These are phyloP conservation scores for Plectosphaerella cucumerina DNA, from an alignment of 2,329 filamentous ascomycete genomes.

Conservation along the genomic window DNA sequence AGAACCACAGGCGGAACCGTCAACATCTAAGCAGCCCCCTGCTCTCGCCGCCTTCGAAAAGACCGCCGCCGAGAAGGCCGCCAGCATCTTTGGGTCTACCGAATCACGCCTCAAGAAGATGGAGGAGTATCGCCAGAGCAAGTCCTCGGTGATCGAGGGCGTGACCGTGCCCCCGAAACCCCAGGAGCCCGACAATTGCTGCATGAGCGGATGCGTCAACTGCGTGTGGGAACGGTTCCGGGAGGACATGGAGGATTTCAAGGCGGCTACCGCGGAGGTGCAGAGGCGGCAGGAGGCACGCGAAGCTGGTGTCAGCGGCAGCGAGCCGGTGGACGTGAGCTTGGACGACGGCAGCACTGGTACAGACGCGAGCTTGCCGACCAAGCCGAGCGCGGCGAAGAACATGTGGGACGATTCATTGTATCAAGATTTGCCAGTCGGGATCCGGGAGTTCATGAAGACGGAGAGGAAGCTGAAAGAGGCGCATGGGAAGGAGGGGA, in stretches of 20 bases:
- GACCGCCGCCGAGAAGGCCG: slow-evolving; percentile 49
- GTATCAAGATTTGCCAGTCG: slow-evolving; percentile 80
- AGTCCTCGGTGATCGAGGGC: slow-evolving; percentile 67
- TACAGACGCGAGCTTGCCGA: slow-evolving; percentile 64
- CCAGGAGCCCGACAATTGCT: slow-evolving; percentile 93
- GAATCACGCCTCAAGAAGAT: slow-evolving; percentile 61
- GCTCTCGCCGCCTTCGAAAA: slow-evolving; percentile 14
- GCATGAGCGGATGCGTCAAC: slow-evolving; percentile 97
- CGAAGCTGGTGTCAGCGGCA: slow-evolving; percentile 23
- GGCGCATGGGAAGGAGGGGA: slow-evolving; percentile 60
- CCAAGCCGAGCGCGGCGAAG: slow-evolving; percentile 31
- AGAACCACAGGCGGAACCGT: slow-evolving; percentile 1
- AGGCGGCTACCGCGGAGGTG: slow-evolving; percentile 59
- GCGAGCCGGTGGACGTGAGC: slow-evolving; percentile 39
- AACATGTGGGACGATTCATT: slow-evolving; percentile 62
- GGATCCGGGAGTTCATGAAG: slow-evolving; percentile 96
- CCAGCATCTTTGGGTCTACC: slow-evolving; percentile 78
- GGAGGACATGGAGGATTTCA: slow-evolving; percentile 92
- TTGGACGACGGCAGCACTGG: slow-evolving; percentile 81
- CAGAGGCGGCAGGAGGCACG: slow-evolving; percentile 43
- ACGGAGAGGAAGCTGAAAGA: slow-evolving; percentile 87
- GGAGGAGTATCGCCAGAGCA: slow-evolving; percentile 48
- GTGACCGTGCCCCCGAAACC: slow-evolving; percentile 80
- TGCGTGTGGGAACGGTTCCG: slow-evolving; percentile 93
- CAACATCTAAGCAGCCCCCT: slow-evolving; percentile 31